phyloP scores from a whole-genome alignment of 805 yeast species.

The Tetrapisispora pingtungensis region DNA sequence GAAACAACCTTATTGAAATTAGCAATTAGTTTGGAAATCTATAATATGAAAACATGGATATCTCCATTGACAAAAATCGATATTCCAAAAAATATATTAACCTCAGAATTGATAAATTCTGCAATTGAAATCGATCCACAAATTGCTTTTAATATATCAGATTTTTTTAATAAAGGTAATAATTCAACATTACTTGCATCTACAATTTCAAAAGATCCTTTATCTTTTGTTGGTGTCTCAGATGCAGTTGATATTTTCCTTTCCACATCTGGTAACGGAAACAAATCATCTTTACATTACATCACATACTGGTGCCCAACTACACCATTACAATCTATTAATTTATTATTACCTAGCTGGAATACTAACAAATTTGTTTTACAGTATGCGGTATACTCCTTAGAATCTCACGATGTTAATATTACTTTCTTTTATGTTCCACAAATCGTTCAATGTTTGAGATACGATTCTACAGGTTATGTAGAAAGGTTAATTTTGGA shows the following conservation, averaged over 20 bases:
- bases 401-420: slow-evolving; percentile 79
- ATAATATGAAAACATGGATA: slow-evolving; percentile 68
- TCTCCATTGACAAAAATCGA: slow-evolving; percentile 30
- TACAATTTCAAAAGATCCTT: slow-evolving; percentile 47
- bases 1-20: slow-evolving; percentile 48
- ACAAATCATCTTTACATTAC: slow-evolving; percentile 20
- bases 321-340: slow-evolving; percentile 77
- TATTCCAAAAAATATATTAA: slow-evolving; percentile 30
- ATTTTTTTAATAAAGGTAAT: slow-evolving; percentile 35
- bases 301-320: slow-evolving; percentile 63
- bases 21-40: slow-evolving; percentile 69
- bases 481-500: slow-evolving; percentile 83
- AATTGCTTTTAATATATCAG: slow-evolving; percentile 61
- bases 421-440: slow-evolving; percentile 94
- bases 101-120: slow-evolving; percentile 32
- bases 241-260: slow-evolving; percentile 15
- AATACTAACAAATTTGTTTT: slow-evolving; percentile 55
- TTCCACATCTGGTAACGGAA: slow-evolving; percentile 1
- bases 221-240: slow-evolving; percentile 29
- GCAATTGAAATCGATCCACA: slow-evolving; percentile 63
- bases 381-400: slow-evolving; percentile 84
- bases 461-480: slow-evolving; percentile 76
- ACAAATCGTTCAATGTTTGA: slow-evolving; percentile 85
- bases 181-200: slow-evolving; percentile 31
- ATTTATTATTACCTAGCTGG: slow-evolving; percentile 67